A percentile compares a stretch with the other conserved stretches of the same genome.
These are phyloP conservation scores for Waltiozyma sp. DNA, from an alignment of 1,139 yeast species.

Conservation along the genomic window DNA sequence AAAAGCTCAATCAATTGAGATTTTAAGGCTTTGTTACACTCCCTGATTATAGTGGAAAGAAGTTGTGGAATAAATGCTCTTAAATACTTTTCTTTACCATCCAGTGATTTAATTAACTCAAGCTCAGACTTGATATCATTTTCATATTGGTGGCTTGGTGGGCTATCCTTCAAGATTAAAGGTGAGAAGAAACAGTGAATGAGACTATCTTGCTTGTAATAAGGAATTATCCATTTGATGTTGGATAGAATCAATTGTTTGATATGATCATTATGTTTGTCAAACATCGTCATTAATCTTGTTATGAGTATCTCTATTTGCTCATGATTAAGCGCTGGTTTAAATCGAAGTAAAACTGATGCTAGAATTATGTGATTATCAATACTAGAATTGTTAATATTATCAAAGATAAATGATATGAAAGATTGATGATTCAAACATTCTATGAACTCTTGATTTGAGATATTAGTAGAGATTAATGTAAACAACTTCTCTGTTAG, in stretches of 20 bases:
- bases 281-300: neutral
- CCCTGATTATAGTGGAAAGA: neutral
- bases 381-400: neutral
- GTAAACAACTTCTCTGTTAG: neutral
- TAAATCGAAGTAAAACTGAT: neutral
- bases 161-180: neutral
- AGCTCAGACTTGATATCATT: neutral
- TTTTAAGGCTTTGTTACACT: neutral
- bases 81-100: neutral
- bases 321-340: neutral
- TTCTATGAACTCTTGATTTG: neutral
- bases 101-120: neutral
- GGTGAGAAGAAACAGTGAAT: neutral
- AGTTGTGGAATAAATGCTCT: neutral
- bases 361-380: neutral
- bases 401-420: neutral
- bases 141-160: neutral
- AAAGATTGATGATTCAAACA: neutral
- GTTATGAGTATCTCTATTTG: neutral
- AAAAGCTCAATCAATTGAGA: neutral
- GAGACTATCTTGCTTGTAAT: neutral
- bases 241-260: neutral
- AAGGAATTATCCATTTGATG: neutral
- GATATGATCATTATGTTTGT: neutral
- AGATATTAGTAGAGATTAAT: neutral